phyloP scores from a whole-genome alignment of 2,329 filamentous ascomycete species.

The Cercospora sesami region DNA sequence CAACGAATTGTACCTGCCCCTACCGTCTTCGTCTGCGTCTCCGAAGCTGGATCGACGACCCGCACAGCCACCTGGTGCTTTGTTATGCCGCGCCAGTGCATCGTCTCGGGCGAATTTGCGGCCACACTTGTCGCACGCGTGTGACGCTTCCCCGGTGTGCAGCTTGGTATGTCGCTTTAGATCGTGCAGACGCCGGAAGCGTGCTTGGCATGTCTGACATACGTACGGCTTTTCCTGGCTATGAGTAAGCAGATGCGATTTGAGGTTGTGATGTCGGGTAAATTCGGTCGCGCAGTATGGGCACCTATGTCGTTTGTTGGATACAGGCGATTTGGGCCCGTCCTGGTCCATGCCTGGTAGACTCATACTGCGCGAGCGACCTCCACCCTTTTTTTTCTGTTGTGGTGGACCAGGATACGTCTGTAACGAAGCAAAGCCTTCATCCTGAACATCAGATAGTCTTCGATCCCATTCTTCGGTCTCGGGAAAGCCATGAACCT shows the following conservation, averaged over 20 bases:
- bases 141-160: conserved; percentile 92
- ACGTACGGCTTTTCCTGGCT: conserved; percentile 98
- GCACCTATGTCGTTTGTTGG: conserved; percentile 87
- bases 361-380: conserved; percentile 59
- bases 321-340: conserved; percentile 62
- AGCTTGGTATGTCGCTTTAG: conserved; percentile 95
- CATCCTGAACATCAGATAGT: not conserved
- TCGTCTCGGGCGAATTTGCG: conserved; percentile 93
- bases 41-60: conserved; percentile 85
- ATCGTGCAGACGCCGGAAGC: conserved; percentile 90
- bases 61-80: conserved; percentile 92
- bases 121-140: conserved; percentile 92
- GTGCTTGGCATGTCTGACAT: conserved; percentile 87
- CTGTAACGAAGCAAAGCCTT: not conserved
- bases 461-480: not conserved
- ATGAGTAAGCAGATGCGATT: conserved; percentile 94
- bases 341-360: conserved; percentile 52
- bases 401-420: not conserved
- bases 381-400: conserved; percentile 40
- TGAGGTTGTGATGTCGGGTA: conserved; percentile 94
- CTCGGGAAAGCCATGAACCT: not conserved
- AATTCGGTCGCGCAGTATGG: conserved; percentile 96
- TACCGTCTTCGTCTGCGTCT: conserved; percentile 68
- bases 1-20: conserved; percentile 28
- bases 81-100: conserved; percentile 89